Evolutionary conservation across 176 grass and related monocot genomes (phyloP), one percentile per base, ranked within the genome.

Genomic region (Metroxylon sagu): DNA sequence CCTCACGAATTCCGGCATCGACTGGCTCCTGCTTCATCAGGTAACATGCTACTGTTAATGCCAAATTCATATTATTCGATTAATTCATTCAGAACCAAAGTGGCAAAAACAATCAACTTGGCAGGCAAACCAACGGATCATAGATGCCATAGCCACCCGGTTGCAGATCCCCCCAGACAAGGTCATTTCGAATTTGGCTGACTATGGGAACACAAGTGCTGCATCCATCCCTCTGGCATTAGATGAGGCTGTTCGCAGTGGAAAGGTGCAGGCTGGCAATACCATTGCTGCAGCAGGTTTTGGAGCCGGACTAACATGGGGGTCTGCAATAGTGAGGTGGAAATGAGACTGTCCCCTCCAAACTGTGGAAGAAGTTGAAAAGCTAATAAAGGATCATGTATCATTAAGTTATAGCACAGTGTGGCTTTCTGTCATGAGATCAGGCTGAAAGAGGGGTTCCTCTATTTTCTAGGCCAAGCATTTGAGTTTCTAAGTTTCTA

Each of bases 21-120:
- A 97, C n/a, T 97, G 93, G 93, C 65, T 97, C 39, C 75, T 92
- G 64, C 82, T 97, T 29, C 93, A 97, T 76, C 92, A 96, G 76
- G 93, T 97, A 74, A 80, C 56, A 77, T 67, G 59, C 21, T 72
- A 14, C 50, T 53, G 3, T 4, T 25, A 12, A 16, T 35, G 17
- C 50, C 21, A 17, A n/a, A 35, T 39, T 39, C 26, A 25, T 39
- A 56, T 19, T 7, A 57, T n/a, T 43, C 10, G 8, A 14, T 2
- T 2, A 50, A n/a, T 28, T 27, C 17, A 14, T 18, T 18, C 3
- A 21, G 50, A 39, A 12, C 54, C 17, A 12, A 18, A 16, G 6
- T 16, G 28, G 1, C 3, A 19, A 53, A 19, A 54, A 65, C 25
- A 54, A 54, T 16, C 21, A 48, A 35, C 4, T 14, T 62, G 74